Conservation (phyloP, 129 eudicot genomes). For the Scalesia atractyloides region DNA sequence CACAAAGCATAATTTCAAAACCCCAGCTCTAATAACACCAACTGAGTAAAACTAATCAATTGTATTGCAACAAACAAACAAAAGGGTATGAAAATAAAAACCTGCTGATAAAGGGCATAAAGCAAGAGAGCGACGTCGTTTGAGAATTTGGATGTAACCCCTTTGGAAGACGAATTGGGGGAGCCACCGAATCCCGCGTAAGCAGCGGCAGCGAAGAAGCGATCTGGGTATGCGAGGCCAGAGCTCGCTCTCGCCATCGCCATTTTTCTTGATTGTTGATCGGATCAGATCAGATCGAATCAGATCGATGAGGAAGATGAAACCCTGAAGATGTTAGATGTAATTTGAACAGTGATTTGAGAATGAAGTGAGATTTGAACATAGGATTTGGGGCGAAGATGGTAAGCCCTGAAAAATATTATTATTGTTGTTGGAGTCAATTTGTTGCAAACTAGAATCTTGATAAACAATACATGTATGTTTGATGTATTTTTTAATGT, state of each 20-base stretch:
- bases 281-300: slow-evolving; percentile 29
- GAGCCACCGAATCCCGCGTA: slow-evolving; percentile 75
- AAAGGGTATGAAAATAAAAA: slow-evolving; percentile 4
- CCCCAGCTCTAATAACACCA: neutral
- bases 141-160: slow-evolving; percentile 70
- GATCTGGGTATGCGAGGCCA: slow-evolving; percentile 93
- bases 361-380: slow-evolving; percentile 25
- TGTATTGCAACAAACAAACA: neutral
- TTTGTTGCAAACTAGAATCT: neutral
- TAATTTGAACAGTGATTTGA: slow-evolving; percentile 24
- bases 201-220: slow-evolving; percentile 92
- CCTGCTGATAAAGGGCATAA: slow-evolving; percentile 92
- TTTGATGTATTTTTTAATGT: no score
- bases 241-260: slow-evolving; percentile 77
- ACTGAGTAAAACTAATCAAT: neutral
- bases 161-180: slow-evolving; percentile 47
- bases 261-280: neutral
- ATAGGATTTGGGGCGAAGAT: slow-evolving; percentile 36
- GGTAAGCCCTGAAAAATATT: neutral
- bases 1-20: no score
- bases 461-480: no score
- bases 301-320: slow-evolving; percentile 16
- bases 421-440: no score
- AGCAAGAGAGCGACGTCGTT: slow-evolving; percentile 86
- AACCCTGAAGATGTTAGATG: slow-evolving; percentile 9